Evolutionary conservation across 768 basidiomycete genomes (phyloP).

Genomic region (Lentinula detonsa): DNA sequence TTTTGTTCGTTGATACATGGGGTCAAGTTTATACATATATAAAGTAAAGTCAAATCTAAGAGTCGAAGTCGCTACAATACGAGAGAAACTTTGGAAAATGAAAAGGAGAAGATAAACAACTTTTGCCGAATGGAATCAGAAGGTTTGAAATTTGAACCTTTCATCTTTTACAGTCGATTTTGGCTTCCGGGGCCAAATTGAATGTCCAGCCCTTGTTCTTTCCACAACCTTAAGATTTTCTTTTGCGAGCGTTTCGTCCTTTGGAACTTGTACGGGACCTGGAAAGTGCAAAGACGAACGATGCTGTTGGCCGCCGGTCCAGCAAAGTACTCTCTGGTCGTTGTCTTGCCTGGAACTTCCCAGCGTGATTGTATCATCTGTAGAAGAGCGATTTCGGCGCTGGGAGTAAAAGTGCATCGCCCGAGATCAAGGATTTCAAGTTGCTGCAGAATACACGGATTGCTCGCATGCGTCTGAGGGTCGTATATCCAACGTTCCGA

Average conservation of each 20-base stretch:
- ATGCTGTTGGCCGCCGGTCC: neutral
- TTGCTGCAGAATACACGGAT: neutral
- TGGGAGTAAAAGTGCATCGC: neutral
- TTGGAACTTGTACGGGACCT: neutral
- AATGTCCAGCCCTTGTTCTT: neutral
- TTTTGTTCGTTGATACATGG: neutral
- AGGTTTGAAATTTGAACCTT: no score
- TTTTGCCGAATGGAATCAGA: neutral
- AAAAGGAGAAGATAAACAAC: neutral
- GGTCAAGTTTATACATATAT: neutral
- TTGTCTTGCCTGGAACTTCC: neutral
- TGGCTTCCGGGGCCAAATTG: neutral
- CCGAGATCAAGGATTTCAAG: neutral
- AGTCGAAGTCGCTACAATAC: no score
- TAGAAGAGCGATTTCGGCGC: neutral
- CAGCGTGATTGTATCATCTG: neutral
- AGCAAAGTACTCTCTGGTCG: neutral
- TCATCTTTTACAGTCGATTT: neutral
- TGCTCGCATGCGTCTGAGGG: neutral
- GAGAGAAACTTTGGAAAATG: neutral
- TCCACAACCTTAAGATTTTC: neutral
- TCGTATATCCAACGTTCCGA: neutral
- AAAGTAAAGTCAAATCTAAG: neutral
- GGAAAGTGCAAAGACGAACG: neutral
- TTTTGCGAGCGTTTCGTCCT: neutral